A percentile compares a stretch with the other conserved stretches of the same genome.
These are phyloP conservation scores for Neoarthrinium moseri DNA, from an alignment of 2,329 filamentous ascomycete species.

Conservation along the genomic window DNA sequence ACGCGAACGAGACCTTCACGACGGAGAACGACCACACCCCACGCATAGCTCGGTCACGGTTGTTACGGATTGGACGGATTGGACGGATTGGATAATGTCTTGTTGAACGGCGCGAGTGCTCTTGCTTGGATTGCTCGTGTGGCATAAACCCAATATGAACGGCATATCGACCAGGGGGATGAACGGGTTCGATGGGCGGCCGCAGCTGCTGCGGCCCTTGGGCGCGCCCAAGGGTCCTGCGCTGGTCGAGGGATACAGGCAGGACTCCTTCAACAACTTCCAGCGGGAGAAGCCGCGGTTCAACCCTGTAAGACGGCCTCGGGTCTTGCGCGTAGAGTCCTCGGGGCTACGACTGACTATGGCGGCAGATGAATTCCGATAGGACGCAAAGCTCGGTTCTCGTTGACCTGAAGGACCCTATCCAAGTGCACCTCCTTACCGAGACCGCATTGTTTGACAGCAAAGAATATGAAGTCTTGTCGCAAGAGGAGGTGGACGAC, in stretches of 20 bases:
- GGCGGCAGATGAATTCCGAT: slow-evolving; percentile 46
- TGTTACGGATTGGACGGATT: no score
- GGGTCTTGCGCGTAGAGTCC: not conserved
- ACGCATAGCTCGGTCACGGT: no score
- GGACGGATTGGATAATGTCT: slow-evolving; percentile 12
- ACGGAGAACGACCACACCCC: no score
- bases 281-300: slow-evolving; percentile 52
- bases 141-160: slow-evolving; percentile 12
- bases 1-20: no score
- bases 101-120: slow-evolving; percentile 8
- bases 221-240: slow-evolving; percentile 43
- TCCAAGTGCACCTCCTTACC: slow-evolving; percentile 87
- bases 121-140: slow-evolving; percentile 2
- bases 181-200: slow-evolving; percentile 32
- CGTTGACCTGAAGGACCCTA: slow-evolving; percentile 66
- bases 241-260: slow-evolving; percentile 59
- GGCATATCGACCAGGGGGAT: slow-evolving; percentile 22
- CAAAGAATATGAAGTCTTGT: slow-evolving; percentile 78
- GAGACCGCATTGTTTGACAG: slow-evolving; percentile 93
- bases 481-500: slow-evolving; percentile 86
- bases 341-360: slow-evolving; percentile 13
- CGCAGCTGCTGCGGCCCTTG: slow-evolving; percentile 18
- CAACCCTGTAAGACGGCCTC: slow-evolving; percentile 50
- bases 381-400: slow-evolving; percentile 54
- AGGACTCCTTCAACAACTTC: slow-evolving; percentile 53